Evolutionary conservation across 2,329 filamentous ascomycete species (phyloP), one percentile per base, ranked within the genome.

Genomic region (Ascochyta pisi): DNA sequence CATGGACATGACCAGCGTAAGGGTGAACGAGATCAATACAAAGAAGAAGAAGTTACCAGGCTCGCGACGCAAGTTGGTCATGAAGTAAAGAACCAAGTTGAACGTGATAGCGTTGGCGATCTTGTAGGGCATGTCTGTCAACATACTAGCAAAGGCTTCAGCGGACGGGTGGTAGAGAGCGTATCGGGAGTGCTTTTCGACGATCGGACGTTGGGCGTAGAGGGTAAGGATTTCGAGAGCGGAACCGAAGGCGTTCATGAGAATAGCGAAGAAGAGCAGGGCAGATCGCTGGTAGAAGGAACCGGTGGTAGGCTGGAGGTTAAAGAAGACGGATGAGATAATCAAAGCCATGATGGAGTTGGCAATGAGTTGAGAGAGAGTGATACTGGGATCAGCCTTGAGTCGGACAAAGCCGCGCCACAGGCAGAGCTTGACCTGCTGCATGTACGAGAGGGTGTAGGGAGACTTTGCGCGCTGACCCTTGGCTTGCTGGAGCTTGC

Each of bases 151-250:
- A 56, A 91, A 83, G n/a, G 92, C 91, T 81, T 97, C 92, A 15
- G 92, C 89, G 9, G 89, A 92, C 0, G 93, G 92, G 68, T 96
- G 93, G 68, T 96, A 96, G 16, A 96, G 82, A 16, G 92, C 92
- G 72, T 96, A 96, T 54, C 89, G 86, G 52, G 83, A 79, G 66
- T 97, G 93, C 73, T 96, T 96, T 72, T 96, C 92, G 57, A 97
- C 91, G 66, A 96, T 96, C 1, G 90, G 89, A 34, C 93, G 89
- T 83, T 96, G 92, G 2, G 90, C 86, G 71, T 95, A 97, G 4
- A 96, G 83, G 0, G 90, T 92, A 31, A 95, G 77, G 71, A 96
- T 95, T 82, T 95, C 91, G 35, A 95, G 83, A 52, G 89, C 89
- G 71, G 86, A 89, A 59, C 88, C 83, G 69, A 96, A 95, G 42